phyloP scores from a whole-genome alignment of 169 alveolate species.

The Perkinsus marinus region DNA sequence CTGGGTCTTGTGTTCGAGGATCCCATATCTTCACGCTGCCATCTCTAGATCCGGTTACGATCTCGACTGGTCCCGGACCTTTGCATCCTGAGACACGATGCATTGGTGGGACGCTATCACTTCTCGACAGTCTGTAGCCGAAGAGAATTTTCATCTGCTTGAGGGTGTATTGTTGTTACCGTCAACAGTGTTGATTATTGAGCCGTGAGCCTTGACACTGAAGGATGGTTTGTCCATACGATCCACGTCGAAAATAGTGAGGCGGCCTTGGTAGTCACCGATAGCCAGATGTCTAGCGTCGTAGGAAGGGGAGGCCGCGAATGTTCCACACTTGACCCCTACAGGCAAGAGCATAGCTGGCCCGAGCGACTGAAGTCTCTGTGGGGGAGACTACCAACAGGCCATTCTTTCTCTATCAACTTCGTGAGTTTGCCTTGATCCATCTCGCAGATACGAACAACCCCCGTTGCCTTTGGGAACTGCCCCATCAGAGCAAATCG shows the following conservation, averaged over 20 bases:
- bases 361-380: no score
- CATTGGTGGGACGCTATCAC: background rate
- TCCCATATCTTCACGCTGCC: conserved; percentile 69
- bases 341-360: no score
- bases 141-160: no score
- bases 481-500: conserved; percentile 51
- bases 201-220: conserved; percentile 57
- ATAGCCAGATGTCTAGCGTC: conserved; percentile 43
- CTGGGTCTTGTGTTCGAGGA: conserved; percentile 61
- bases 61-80: conserved; percentile 68
- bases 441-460: conserved; percentile 44
- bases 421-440: conserved; percentile 33
- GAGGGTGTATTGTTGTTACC: conserved; percentile 12
- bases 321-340: conserved; percentile 44
- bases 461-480: conserved; percentile 61
- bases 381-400: background rate
- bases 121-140: no score
- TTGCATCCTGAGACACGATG: conserved; percentile 9
- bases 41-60: conserved; percentile 50
- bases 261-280: conserved; percentile 63
- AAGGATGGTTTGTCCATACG: conserved; percentile 39
- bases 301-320: conserved; percentile 41
- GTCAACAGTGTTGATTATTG: conserved; percentile 52
- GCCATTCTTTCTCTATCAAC: conserved; percentile 8
- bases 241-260: conserved; percentile 56